Evolutionary conservation across 2,329 filamentous ascomycete species (phyloP).

Genomic region (Gnomoniopsis smithogilvyi): DNA sequence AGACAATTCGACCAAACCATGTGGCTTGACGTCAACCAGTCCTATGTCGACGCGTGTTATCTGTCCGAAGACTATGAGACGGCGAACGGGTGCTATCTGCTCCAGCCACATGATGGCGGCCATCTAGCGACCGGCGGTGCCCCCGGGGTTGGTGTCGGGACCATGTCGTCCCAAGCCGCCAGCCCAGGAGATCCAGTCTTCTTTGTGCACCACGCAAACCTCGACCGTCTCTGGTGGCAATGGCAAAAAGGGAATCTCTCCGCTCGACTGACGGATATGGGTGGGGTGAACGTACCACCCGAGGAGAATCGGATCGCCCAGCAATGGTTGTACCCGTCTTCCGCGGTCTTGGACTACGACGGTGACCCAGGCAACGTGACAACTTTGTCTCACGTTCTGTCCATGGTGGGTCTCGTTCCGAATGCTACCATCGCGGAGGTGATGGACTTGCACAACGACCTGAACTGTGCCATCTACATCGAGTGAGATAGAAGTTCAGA

Average conservation of each 20-base stretch:
- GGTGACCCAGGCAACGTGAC: slow-evolving; percentile 11
- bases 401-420: slow-evolving; percentile 14
- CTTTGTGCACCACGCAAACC: slow-evolving; percentile 36
- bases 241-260: slow-evolving; percentile 29
- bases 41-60: too few relatives aligned
- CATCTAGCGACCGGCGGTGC: too few relatives aligned
- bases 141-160: too few relatives aligned
- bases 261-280: neutral
- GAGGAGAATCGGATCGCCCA: too few relatives aligned
- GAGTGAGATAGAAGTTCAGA: neutral
- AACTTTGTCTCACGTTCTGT: slow-evolving; percentile 18
- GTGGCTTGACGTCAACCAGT: neutral
- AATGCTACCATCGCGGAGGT: slow-evolving; percentile 18
- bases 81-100: too few relatives aligned
- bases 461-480: neutral
- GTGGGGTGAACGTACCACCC: neutral
- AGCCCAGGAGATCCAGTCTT: slow-evolving; percentile 35
- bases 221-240: slow-evolving; percentile 39
- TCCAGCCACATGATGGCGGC: too few relatives aligned
- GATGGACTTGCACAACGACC: slow-evolving; percentile 15
- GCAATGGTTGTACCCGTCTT: too few relatives aligned
- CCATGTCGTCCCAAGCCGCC: too few relatives aligned
- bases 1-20: neutral
- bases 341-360: neutral
- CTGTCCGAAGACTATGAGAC: too few relatives aligned